phyloP scores from a whole-genome alignment of 768 basidiomycete genomes.

The Agaricus subrufescens region DNA sequence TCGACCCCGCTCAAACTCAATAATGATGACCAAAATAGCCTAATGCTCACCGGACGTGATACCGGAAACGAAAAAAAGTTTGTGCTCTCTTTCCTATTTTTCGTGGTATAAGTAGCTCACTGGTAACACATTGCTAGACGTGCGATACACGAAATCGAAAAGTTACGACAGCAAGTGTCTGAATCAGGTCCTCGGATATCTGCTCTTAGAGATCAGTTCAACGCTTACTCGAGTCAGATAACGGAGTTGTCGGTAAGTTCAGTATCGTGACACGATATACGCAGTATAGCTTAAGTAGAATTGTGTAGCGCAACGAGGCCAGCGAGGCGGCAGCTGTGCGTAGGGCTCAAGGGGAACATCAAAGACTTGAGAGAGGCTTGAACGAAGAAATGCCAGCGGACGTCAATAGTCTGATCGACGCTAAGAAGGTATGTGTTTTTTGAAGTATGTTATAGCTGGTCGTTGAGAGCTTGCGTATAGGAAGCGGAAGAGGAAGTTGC shows the following conservation, averaged over 20 bases:
- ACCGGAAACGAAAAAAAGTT: constrained; percentile 43
- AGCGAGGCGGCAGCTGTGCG: constrained; percentile 20
- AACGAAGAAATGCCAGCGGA: constrained; percentile 68
- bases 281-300: not conserved
- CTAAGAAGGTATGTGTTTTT: constrained; percentile 41
- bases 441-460: not conserved
- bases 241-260: not conserved
- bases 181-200: constrained; percentile 16
- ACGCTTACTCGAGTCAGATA: constrained; percentile 7
- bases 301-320: constrained; percentile 22
- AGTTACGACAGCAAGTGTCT: constrained; percentile 19
- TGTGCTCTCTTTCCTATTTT: constrained; percentile 11
- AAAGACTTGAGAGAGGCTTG: constrained; percentile 48
- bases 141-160: constrained; percentile 30
- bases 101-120: not conserved
- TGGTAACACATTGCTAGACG: constrained; percentile 17
- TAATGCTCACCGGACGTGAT: constrained; percentile 53
- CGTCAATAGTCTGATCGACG: constrained; percentile 51
- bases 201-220: constrained; percentile 21
- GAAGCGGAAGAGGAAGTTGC: constrained; percentile 52
- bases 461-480: constrained; percentile 25
- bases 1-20: constrained; percentile 35
- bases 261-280: not conserved
- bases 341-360: constrained; percentile 29
- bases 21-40: constrained; percentile 29